These are phyloP conservation scores for Escovopsis sp. DNA, from an alignment of 2,329 filamentous ascomycete species.

Conservation along the genomic window DNA sequence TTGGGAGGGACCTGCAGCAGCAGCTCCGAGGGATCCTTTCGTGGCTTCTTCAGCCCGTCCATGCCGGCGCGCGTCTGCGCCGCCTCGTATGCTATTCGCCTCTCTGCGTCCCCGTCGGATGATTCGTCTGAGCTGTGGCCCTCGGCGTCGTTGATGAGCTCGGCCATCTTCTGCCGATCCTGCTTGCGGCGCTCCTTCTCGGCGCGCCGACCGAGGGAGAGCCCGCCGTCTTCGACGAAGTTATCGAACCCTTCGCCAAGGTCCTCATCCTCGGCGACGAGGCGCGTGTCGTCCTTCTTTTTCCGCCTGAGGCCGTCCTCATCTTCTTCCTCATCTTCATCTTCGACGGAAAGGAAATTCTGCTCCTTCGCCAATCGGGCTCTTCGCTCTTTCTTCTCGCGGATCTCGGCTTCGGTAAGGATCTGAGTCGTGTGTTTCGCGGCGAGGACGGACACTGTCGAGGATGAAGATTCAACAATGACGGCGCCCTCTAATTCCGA, in stretches of 20 bases:
- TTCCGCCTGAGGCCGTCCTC: constrained; percentile 17
- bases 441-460: constrained; percentile 17
- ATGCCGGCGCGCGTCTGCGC: constrained; percentile 80
- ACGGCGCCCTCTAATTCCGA: constrained; percentile 49
- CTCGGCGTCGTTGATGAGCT: constrained; percentile 70
- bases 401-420: constrained; percentile 71
- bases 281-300: constrained; percentile 55
- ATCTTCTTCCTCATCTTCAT: constrained; percentile 31
- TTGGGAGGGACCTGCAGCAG: constrained; percentile 49
- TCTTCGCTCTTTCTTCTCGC: constrained; percentile 78
- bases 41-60: constrained; percentile 43
- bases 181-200: constrained; percentile 54
- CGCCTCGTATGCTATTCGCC: constrained; percentile 71
- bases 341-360: constrained; percentile 51
- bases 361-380: constrained; percentile 60
- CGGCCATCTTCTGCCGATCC: constrained; percentile 64
- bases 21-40: constrained; percentile 18
- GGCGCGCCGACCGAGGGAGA: constrained; percentile 65
- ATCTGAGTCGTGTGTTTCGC: constrained; percentile 35
- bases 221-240: constrained; percentile 70
- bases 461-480: constrained; percentile 40
- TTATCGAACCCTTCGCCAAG: constrained; percentile 88
- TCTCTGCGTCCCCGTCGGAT: constrained; percentile 55
- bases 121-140: constrained; percentile 46
- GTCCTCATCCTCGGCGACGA: constrained; percentile 80